Percentiles rank a stretch among this genome's conserved stretches.
Conservation (phyloP, 208 protist species). For the Leishmania mexicana region DNA sequence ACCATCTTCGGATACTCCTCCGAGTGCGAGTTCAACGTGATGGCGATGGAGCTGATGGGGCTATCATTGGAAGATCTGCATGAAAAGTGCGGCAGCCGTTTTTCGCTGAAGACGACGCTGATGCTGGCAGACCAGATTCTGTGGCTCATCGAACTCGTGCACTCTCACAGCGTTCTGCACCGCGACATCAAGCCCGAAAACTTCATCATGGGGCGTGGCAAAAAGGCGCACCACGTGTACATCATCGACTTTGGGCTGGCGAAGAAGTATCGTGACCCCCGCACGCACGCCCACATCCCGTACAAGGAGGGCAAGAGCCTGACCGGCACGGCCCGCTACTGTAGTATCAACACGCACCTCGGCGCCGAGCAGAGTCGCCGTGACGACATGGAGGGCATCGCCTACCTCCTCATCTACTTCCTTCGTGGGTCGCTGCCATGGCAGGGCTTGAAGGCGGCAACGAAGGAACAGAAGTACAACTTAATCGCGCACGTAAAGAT, state of each 20-base stretch:
- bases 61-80: conserved; percentile 94
- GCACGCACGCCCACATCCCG: conserved; percentile 98
- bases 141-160: conserved; percentile 89
- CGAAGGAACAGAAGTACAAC: conserved; percentile 99
- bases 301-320: conserved; percentile 99
- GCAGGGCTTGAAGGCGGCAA: conserved; percentile 96
- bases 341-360: conserved; percentile 99
- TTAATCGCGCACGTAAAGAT: conserved; percentile 98
- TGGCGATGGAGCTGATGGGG: conserved; percentile 95
- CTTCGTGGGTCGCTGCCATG: conserved; percentile 98
- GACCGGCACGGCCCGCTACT: conserved; percentile 99
- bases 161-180: conserved; percentile 93
- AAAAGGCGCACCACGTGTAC: conserved; percentile 93
- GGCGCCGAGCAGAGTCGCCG: conserved; percentile 97
- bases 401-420: conserved; percentile 99
- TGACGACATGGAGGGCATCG: conserved; percentile 99
- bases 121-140: conserved; percentile 95
- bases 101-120: conserved; percentile 93
- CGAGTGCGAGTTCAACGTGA: conserved; percentile 92
- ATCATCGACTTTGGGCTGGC: conserved; percentile 99
- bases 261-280: conserved; percentile 98
- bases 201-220: conserved; percentile 92
- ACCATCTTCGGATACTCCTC: conserved; percentile 88
- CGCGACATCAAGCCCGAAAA: conserved; percentile 96
- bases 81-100: conserved; percentile 81